phyloP scores from a whole-genome alignment of 140 eudicot species.

The Senecio squalidus region DNA sequence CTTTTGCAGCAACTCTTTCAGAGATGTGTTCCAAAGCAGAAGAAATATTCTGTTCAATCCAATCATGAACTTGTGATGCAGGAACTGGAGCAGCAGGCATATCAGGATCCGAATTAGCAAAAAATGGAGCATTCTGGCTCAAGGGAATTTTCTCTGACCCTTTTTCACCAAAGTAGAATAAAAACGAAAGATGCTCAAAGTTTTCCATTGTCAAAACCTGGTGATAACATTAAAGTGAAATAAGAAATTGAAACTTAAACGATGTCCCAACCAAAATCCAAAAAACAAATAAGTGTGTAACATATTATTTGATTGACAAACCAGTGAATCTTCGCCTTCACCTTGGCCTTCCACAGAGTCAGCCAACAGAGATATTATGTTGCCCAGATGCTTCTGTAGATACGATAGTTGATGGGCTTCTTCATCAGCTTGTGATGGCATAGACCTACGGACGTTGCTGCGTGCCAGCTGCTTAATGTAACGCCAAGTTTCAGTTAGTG shows the following conservation, averaged over 20 bases:
- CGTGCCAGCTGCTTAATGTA: conserved; percentile 73
- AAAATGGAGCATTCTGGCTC: conserved; percentile 82
- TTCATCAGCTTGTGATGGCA: conserved; percentile 98
- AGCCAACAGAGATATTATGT: conserved; percentile 75
- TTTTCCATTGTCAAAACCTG: conserved; percentile 89
- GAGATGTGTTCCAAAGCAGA: conserved; percentile 64
- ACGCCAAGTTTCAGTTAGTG: conserved; percentile 13
- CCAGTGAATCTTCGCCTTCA: conserved; percentile 85
- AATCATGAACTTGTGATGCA: conserved; percentile 84
- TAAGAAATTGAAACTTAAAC: not conserved
- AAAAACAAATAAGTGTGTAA: not conserved
- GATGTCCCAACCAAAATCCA: not conserved
- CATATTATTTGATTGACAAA: conserved; percentile 48
- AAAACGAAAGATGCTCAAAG: conserved; percentile 74
- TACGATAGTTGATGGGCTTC: conserved; percentile 97
- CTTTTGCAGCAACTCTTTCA: conserved; percentile 68
- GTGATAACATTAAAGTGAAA: conserved; percentile 10
- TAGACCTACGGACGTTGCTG: conserved; percentile 78
- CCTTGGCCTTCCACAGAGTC: conserved; percentile 48
- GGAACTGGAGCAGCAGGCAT: conserved; percentile 97
- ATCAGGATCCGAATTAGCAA: conserved; percentile 97
- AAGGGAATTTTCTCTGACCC: conserved; percentile 66
- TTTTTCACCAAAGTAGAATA: conserved; percentile 73
- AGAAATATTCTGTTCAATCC: conserved; percentile 70
- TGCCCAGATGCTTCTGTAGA: conserved; percentile 88